These are phyloP conservation scores for Stemphylium vesicarium DNA, from an alignment of 2,329 filamentous ascomycete genomes.

Conservation along the genomic window DNA sequence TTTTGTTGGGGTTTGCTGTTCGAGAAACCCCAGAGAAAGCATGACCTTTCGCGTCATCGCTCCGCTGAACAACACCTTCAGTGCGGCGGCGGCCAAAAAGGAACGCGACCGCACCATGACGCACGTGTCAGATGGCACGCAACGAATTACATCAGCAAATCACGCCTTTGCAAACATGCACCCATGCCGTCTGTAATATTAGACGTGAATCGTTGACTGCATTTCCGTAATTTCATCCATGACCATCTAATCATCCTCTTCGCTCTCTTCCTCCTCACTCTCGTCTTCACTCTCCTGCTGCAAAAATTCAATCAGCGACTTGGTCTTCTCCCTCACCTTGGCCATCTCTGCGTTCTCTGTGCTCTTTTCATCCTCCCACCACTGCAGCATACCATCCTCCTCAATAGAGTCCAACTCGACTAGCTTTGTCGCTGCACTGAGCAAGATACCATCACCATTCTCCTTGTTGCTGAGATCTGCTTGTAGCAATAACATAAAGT, in stretches of 20 bases:
- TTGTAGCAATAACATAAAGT: slow-evolving; percentile 83
- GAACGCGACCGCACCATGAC: neutral
- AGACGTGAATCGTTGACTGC: neutral
- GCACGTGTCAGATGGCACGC: no score
- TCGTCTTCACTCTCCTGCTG: slow-evolving; percentile 75
- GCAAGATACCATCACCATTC: slow-evolving; percentile 71
- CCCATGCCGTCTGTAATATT: neutral
- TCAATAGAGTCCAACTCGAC: slow-evolving; percentile 85
- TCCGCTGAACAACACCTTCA: no score
- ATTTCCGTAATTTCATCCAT: neutral
- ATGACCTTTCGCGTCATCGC: neutral
- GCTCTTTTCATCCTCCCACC: slow-evolving; percentile 82
- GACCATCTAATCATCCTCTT: slow-evolving; percentile 53
- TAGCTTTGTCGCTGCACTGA: slow-evolving; percentile 81
- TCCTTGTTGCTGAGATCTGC: slow-evolving; percentile 72
- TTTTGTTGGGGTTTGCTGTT: neutral
- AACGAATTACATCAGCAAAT: no score
- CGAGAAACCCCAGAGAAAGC: neutral
- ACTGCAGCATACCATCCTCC: slow-evolving; percentile 84
- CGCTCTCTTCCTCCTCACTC: slow-evolving; percentile 67
- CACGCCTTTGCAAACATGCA: neutral
- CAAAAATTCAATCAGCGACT: slow-evolving; percentile 79
- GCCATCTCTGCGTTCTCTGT: slow-evolving; percentile 71
- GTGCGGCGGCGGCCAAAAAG: neutral
- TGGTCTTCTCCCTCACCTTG: slow-evolving; percentile 74